Base-by-base conservation (phyloP, 768 basidiomycete species). In the Psilocybe sp. region DNA sequence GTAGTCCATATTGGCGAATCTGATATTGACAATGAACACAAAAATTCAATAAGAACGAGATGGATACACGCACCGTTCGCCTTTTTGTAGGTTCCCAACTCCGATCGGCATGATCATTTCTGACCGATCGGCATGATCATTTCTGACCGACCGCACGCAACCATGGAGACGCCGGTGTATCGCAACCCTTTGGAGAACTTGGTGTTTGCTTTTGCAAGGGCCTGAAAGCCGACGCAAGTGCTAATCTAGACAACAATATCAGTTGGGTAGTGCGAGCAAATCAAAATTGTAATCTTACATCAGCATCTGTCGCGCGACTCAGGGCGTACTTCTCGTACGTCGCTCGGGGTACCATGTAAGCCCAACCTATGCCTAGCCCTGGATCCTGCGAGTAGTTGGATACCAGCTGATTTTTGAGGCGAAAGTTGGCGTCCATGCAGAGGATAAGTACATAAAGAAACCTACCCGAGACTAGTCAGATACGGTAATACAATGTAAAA, bases 31-130 rank as follows among this genome's bases (percentile, higher is more conserved):
- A n/a, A n/a, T n/a, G n/a, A 5, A 13, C 10, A 28, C 7, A 7
- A 42, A 35, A n/a, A n/a, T n/a, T n/a, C n/a, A n/a, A n/a, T n/a
- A 9, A 19, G 6, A 35, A 7, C 13, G 3, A 7, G 4, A n/a
- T 31, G 54, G n/a, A n/a, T n/a, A n/a, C n/a, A n/a, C 60, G 2
- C 43, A 69, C 69, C 63, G 36, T 47, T 68, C 66, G 0, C 66
- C 65, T 40, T 65, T 69, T 23, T 66, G 62, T 0, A 70, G 47
- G 48, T 69, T 67, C 0, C 58, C 68, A 9, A 62, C 50, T n/a
- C n/a, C n/a, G n/a, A n/a, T n/a, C n/a, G n/a, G n/a, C n/a, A n/a
- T n/a, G n/a, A n/a, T n/a, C n/a, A n/a, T n/a, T n/a, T n/a, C n/a
- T n/a, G n/a, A 4, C 63, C 45, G 5, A 37, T 33, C 3, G 50